Evolutionary conservation across 257 asterid species (phyloP), one percentile per base, ranked within the genome.

Genomic region (Solanum corneliomulleri): DNA sequence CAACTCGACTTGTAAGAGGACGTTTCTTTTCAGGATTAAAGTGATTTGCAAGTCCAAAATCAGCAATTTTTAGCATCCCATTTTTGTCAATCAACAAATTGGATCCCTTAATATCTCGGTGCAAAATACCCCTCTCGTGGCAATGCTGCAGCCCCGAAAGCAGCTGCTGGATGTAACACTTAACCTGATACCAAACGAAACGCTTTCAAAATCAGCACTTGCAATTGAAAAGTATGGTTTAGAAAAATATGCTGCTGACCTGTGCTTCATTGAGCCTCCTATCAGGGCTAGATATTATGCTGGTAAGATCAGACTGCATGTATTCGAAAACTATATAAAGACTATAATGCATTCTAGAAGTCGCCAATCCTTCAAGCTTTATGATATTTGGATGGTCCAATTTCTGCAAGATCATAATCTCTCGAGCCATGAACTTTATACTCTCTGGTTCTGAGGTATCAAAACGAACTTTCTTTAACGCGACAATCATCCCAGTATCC

Each of bases 341-440:
- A 88, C 98, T 96, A 82, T 94, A 94, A 89, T 96, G 96, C 98
- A 96, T 96, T 91, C 98, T 93, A 78, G 98, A 96, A 60, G 98
- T 96, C 82, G 98, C 98, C 82, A 96, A 77, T 25, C 98, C 98
- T 92, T 91, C 91, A 18, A 96, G 98, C 94, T 94, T 96, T 47
- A 96, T 82, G 9, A 94, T 90, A 86, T 96, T 96, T 9, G 98
- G 96, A 91, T 96, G 98, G 86, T 96, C 98, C 84, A 96, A 45
- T 68, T 92, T 91, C 86, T 89, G 94, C 20, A 94, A 78, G 29
- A 94, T 91, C 92, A 86, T 90, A 83, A 96, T 96, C 92, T 96
- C 98, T 82, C 98, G 80, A 6, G 98, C 98, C 98, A 96, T 96
- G 89, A 96, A 96, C 86, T 94, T 96, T 87, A 94, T 96, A 80